These are phyloP conservation scores for Alternaria brassicae DNA, from an alignment of 2,329 filamentous ascomycete genomes.

Conservation along the genomic window DNA sequence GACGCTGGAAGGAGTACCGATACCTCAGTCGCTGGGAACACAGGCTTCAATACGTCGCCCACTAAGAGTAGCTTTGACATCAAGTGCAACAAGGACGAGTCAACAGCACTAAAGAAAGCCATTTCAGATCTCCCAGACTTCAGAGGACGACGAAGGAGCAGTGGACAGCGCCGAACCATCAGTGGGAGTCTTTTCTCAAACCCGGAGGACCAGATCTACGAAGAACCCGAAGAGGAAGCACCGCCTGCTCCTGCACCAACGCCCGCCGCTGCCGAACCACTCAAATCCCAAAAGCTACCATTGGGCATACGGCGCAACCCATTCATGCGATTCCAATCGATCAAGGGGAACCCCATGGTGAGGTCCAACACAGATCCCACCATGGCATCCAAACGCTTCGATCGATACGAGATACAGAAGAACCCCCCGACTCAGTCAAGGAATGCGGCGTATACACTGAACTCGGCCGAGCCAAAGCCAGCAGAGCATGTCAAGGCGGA, in stretches of 20 bases:
- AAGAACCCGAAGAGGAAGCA: slow-evolving; percentile 72
- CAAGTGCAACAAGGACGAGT: slow-evolving; percentile 21
- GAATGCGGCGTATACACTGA: slow-evolving; percentile 80
- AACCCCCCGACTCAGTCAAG: slow-evolving; percentile 84
- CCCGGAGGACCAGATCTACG: slow-evolving; percentile 83
- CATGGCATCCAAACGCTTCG: slow-evolving; percentile 52
- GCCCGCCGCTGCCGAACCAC: slow-evolving; percentile 39
- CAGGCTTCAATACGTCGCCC: slow-evolving; percentile 20
- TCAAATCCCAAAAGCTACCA: slow-evolving; percentile 54
- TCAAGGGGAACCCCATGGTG: slow-evolving; percentile 54
- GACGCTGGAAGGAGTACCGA: slow-evolving; percentile 43
- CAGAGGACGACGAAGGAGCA: slow-evolving; percentile 61
- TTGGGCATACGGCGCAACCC: slow-evolving; percentile 67
- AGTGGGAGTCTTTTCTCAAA: slow-evolving; percentile 73
- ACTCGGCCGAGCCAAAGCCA: slow-evolving; percentile 54
- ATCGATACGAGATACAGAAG: slow-evolving; percentile 76
- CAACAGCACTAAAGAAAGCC: slow-evolving; percentile 49
- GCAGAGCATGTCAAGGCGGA: slow-evolving; percentile 37
- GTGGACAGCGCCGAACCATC: slow-evolving; percentile 72
- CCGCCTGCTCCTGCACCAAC: slow-evolving; percentile 34
- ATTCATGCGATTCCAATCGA: slow-evolving; percentile 67
- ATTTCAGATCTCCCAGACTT: slow-evolving; percentile 39
- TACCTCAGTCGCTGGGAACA: slow-evolving; percentile 25
- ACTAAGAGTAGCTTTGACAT: slow-evolving; percentile 28
- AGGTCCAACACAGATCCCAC: slow-evolving; percentile 56